A percentile compares a stretch with the other conserved stretches of the same genome.
Conservation (phyloP, 1,284 basidiomycete species). For the Vanrija humicola region DNA sequence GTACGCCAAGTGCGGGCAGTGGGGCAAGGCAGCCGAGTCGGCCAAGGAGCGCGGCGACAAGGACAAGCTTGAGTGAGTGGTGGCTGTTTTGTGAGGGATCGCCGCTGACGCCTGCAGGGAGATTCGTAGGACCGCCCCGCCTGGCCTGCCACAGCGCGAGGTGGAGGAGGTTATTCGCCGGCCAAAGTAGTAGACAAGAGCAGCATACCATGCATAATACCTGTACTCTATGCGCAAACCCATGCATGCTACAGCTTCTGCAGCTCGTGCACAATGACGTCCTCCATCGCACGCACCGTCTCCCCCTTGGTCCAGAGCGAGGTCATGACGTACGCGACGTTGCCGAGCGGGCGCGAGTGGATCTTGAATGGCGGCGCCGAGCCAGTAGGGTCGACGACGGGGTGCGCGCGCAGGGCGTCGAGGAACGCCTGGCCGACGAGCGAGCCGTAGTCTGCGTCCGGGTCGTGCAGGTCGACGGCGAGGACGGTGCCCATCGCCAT, state of each 20-base stretch:
- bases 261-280: constrained; percentile 27
- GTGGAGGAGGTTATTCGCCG: constrained; percentile 20
- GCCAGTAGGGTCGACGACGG: constrained; percentile 14
- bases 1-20: constrained; percentile 82
- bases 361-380: constrained; percentile 58
- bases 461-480: constrained; percentile 69
- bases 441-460: constrained; percentile 67
- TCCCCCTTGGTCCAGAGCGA: constrained; percentile 57
- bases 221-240: too few species aligned
- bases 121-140: constrained; percentile 1
- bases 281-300: constrained; percentile 43
- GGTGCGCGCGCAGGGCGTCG: constrained; percentile 31
- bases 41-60: constrained; percentile 82
- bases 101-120: constrained; percentile 5
- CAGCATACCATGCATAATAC: too few species aligned
- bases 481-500: constrained; percentile 90
- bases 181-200: constrained; percentile 3
- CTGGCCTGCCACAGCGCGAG: constrained; percentile 10
- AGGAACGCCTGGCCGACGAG: constrained; percentile 64
- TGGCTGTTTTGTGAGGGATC: background rate
- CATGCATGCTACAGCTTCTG: too few species aligned
- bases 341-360: constrained; percentile 84
- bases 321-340: constrained; percentile 92
- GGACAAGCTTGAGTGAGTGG: constrained; percentile 69
- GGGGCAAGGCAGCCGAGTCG: constrained; percentile 77